phyloP scores from a whole-genome alignment of 805 yeast genomes.

The Wickerhamomyces strasburgensis region DNA sequence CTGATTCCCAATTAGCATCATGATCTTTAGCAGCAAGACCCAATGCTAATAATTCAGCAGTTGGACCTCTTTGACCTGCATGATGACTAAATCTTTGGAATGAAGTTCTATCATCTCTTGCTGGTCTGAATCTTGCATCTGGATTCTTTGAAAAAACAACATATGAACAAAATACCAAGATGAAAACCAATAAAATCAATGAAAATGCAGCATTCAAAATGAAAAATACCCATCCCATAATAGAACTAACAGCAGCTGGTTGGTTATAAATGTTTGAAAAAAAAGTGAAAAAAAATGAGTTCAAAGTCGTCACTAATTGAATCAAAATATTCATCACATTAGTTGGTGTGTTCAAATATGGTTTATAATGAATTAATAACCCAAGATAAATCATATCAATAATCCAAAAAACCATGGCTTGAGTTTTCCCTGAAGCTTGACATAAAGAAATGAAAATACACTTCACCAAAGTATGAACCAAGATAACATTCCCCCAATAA shows the following conservation, averaged over 20 bases:
- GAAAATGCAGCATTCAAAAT: slow-evolving; percentile 87
- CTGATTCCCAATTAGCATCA: slow-evolving; percentile 66
- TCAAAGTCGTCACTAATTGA: slow-evolving; percentile 65
- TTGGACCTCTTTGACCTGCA: slow-evolving; percentile 28
- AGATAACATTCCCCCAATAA: slow-evolving; percentile 73
- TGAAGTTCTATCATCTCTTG: slow-evolving; percentile 87
- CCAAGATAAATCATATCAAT: slow-evolving; percentile 68
- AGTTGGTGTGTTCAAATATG: slow-evolving; percentile 80
- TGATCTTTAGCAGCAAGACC: slow-evolving; percentile 84
- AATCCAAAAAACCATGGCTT: slow-evolving; percentile 70
- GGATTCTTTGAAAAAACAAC: slow-evolving; percentile 77
- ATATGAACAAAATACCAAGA: slow-evolving; percentile 59
- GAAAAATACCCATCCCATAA: slow-evolving; percentile 91
- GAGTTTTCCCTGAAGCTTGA: slow-evolving; percentile 77
- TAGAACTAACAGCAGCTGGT: slow-evolving; percentile 68
- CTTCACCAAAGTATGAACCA: slow-evolving; percentile 60
- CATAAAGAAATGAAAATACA: slow-evolving; percentile 71
- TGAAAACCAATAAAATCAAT: slow-evolving; percentile 62
- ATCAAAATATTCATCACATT: slow-evolving; percentile 71
- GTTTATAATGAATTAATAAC: slow-evolving; percentile 57
- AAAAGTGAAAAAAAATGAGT: slow-evolving; percentile 81
- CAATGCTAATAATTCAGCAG: slow-evolving; percentile 59
- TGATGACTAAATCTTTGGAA: slow-evolving; percentile 52
- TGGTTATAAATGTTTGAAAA: slow-evolving; percentile 83
- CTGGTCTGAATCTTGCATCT: slow-evolving; percentile 82